Evolutionary conservation across 1,139 yeast genomes (phyloP), one percentile per base, ranked within the genome.

Genomic region (Groenewaldozyma auringiensis): DNA sequence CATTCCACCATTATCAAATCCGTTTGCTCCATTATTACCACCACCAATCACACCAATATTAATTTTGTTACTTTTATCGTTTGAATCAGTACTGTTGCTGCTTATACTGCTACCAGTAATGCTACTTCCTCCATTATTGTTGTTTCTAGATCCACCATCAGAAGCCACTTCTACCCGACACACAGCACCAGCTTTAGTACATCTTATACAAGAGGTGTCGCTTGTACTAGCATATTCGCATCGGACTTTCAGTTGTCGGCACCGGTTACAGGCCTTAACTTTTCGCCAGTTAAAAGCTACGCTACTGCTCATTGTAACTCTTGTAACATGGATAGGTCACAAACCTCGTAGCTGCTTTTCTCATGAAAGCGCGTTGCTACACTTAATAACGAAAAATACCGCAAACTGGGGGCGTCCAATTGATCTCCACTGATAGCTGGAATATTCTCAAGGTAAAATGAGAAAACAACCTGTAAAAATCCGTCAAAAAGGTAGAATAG

Each of bases 261-360:
- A 78, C 47, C 83, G 60, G 4, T 79, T 80, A 62, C 83, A 78
- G 1, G 81, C 80, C 47, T 76, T 64, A 21, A 68, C 59, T 49
- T 67, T 74, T 37, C 76, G 56, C 76, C 76, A 73, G 18, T 13
- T 17, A 33, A 11, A 6, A 25, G 29, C 6, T 8, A 6, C 11
- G 11, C 29, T 11, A 25, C 29, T 11, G 11, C 11, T 25, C 29
- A 25, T 25, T n/a, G n/a, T n/a, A n/a, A n/a, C n/a, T n/a, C n/a
- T n/a, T n/a, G n/a, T n/a, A n/a, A n/a, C n/a, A n/a, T n/a, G n/a
- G n/a, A n/a, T n/a, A n/a, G n/a, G n/a, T n/a, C n/a, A n/a, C n/a
- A n/a, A n/a, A n/a, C n/a, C n/a, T n/a, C n/a, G n/a, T n/a, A n/a
- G n/a, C n/a, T n/a, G n/a, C n/a, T n/a, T n/a, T n/a, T n/a, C n/a